Base-by-base conservation (phyloP, 2,329 filamentous ascomycete species). In the Penicillium sp. region DNA sequence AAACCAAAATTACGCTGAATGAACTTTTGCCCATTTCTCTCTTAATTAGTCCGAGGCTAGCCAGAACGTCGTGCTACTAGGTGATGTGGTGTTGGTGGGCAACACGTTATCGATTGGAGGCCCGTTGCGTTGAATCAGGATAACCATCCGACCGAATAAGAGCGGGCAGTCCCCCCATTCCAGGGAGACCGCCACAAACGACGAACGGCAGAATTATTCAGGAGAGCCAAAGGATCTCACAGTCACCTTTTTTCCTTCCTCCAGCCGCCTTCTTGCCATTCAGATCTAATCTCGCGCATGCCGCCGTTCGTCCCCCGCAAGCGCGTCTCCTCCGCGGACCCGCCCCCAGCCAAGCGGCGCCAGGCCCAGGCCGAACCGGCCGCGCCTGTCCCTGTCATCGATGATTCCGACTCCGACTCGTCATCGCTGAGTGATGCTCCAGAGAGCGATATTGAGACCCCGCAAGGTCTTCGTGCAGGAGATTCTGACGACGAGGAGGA, bases 241-340 rank as follows among this genome's bases (percentile, higher is more conserved):
- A 5, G 35, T 37, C 35, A 37, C 11, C 35, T 37, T 37, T 19
- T 43, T 14, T 22, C 19, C 48, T 42, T 16, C 37, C 26, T 45
- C 49, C 37, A 38, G 49, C 46, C 33, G 8, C 4, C 40, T 53
- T 53, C 16, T 58, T 57, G 60, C 52, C 56, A 45, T 45, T 37
- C 33, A 52, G 30, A 33, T 53, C 28, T 19, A 43, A 48, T 46
- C 52, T 51, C 54, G 64, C 70, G 71, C 62, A 82, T 82, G 80
- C 80, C 80, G 61, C 80, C 80, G 3, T 81, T 80, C 66, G 70
- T 81, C 64, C 77, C 79, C 52, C 75, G 75, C 54, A 81, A 81
- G 68, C 76, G 79, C 57, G 61, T 71, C 55, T 74, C 74, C 63
- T 72, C 71, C 43, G 71, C 70, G 66, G 72, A 76, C 63, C 70